Conservation (phyloP, 2,329 filamentous ascomycete genomes). For the Aspergillus japonicus region DNA sequence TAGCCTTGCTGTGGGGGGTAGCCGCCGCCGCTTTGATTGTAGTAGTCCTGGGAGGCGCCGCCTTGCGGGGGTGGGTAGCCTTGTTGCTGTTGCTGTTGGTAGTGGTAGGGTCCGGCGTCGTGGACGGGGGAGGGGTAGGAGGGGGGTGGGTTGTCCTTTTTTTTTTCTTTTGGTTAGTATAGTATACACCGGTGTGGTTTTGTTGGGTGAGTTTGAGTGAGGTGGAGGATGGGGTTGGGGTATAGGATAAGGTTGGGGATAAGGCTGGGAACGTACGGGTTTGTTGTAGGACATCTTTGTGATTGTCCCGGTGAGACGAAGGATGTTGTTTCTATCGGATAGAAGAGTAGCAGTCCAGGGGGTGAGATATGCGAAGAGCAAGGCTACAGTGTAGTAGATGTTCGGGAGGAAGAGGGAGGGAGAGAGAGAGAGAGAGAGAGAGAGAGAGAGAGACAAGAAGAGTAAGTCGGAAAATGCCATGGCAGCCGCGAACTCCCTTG, state of each 20-base stretch:
- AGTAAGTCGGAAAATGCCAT: background rate
- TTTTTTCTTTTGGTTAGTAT: constrained; percentile 7
- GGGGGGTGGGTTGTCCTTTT: constrained; percentile 37
- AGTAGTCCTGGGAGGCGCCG: constrained; percentile 35
- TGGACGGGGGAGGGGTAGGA: constrained; percentile 38
- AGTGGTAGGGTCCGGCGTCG: constrained; percentile 31
- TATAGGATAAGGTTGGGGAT: background rate
- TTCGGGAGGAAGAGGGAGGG: background rate
- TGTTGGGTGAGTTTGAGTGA: background rate
- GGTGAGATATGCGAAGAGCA: too few relatives aligned
- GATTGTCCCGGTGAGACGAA: background rate
- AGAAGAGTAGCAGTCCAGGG: too few relatives aligned
- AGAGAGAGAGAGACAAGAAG: background rate
- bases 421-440: background rate
- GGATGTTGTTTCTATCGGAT: too few relatives aligned
- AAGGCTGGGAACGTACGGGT: constrained; percentile 24
- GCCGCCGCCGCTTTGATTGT: constrained; percentile 30
- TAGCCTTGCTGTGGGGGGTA: constrained; percentile 26
- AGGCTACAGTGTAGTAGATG: background rate
- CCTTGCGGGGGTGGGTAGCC: constrained; percentile 26
- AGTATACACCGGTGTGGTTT: background rate
- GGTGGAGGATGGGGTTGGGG: background rate
- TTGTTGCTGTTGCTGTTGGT: constrained; percentile 17
- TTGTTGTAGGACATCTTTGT: constrained; percentile 33
- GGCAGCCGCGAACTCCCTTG: background rate